Evolutionary conservation across 345 rosid genomes (phyloP).

Genomic region (Cardamine chenopodiifolia): DNA sequence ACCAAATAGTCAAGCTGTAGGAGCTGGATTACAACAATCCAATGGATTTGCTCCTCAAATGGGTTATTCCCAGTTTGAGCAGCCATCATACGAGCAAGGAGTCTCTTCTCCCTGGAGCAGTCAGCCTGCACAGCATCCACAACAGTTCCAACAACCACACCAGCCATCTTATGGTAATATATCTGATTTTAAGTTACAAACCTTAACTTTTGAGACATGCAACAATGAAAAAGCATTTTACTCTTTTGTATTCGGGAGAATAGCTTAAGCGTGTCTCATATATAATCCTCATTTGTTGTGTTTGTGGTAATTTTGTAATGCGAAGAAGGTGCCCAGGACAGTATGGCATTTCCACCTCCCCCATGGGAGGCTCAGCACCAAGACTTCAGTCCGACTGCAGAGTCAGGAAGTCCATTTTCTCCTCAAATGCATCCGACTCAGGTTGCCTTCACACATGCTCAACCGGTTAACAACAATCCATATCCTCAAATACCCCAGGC

Average conservation of each 20-base stretch:
- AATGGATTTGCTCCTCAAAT: slow-evolving; percentile 63
- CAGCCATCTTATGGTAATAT: slow-evolving; percentile 70
- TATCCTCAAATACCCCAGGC: slow-evolving; percentile 56
- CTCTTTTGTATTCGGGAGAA: not conserved
- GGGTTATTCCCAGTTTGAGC: slow-evolving; percentile 72
- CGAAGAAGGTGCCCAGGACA: slow-evolving; percentile 61
- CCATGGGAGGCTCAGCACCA: slow-evolving; percentile 94
- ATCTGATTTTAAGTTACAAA: slow-evolving; percentile 17
- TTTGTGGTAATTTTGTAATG: slow-evolving; percentile 32
- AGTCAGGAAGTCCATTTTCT: slow-evolving; percentile 58
- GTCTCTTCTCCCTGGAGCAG: slow-evolving; percentile 71
- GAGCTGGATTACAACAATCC: slow-evolving; percentile 58
- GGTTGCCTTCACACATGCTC: slow-evolving; percentile 49
- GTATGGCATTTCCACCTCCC: slow-evolving; percentile 78
- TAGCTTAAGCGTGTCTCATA: slow-evolving; percentile 5
- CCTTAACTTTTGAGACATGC: not conserved
- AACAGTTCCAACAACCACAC: slow-evolving; percentile 45
- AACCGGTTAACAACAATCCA: slow-evolving; percentile 46
- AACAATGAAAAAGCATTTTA: slow-evolving; percentile 19
- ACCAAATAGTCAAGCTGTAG: slow-evolving; percentile 61
- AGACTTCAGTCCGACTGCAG: slow-evolving; percentile 57
- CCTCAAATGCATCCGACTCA: slow-evolving; percentile 64
- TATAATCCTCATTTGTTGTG: slow-evolving; percentile 14
- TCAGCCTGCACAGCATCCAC: slow-evolving; percentile 55
- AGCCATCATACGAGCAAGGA: slow-evolving; percentile 58